Evolutionary conservation across 2,329 filamentous ascomycete species (phyloP).

Genomic region (Penicillium sp.): DNA sequence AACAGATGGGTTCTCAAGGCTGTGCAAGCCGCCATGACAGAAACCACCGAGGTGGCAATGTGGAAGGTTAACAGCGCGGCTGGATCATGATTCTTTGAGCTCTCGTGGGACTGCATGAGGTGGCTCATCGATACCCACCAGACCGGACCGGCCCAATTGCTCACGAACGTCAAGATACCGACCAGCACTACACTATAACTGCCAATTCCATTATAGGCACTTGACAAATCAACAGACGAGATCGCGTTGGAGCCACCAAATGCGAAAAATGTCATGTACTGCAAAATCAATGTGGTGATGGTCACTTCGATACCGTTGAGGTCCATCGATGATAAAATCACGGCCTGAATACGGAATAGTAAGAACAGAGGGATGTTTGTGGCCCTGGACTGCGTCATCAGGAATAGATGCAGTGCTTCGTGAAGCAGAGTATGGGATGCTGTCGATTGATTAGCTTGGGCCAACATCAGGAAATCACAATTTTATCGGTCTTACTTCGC

Average conservation of each 20-base stretch:
- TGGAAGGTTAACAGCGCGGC: slow-evolving; percentile 65
- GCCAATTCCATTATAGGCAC: slow-evolving; percentile 85
- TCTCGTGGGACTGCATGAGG: slow-evolving; percentile 22
- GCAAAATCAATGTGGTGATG: slow-evolving; percentile 66
- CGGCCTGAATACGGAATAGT: slow-evolving; percentile 61
- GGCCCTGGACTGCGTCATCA: slow-evolving; percentile 78
- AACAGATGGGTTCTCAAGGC: slow-evolving; percentile 82
- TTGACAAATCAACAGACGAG: slow-evolving; percentile 88
- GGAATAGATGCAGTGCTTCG: slow-evolving; percentile 67
- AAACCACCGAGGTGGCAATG: slow-evolving; percentile 56
- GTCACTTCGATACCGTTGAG: slow-evolving; percentile 54
- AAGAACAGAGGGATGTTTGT: slow-evolving; percentile 82
- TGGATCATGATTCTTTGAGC: slow-evolving; percentile 39
- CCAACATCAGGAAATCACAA: neutral
- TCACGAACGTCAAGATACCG: slow-evolving; percentile 73
- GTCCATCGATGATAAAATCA: slow-evolving; percentile 43
- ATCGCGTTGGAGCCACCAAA: slow-evolving; percentile 90
- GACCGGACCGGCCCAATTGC: slow-evolving; percentile 86
- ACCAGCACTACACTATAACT: slow-evolving; percentile 76
- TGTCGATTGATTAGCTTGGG: slow-evolving; percentile 4
- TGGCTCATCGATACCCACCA: slow-evolving; percentile 70
- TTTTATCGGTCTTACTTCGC: slow-evolving; percentile 14
- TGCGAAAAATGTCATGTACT: slow-evolving; percentile 81
- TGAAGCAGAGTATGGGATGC: slow-evolving; percentile 42
- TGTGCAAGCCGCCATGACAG: slow-evolving; percentile 85